These are phyloP conservation scores for Diaporthe helianthi DNA, from an alignment of 2,329 filamentous ascomycete species.

Conservation along the genomic window DNA sequence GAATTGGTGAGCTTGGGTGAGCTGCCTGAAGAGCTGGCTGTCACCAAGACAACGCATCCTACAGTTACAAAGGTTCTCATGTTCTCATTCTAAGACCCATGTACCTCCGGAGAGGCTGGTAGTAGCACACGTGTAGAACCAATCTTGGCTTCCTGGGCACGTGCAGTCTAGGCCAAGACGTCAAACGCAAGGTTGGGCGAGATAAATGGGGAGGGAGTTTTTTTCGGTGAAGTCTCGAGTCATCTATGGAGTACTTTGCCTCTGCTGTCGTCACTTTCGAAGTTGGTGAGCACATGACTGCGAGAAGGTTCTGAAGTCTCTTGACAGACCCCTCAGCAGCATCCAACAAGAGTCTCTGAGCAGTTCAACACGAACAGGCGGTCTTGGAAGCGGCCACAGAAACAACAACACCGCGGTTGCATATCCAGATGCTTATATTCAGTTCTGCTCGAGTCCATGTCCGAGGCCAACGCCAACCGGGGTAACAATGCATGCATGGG, in stretches of 20 bases:
- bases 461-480: not conserved
- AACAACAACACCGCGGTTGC: not conserved
- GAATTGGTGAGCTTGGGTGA: too few relatives aligned
- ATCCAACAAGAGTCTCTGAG: not conserved
- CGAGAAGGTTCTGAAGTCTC: not conserved
- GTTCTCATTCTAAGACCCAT: not conserved
- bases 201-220: constrained; percentile 1
- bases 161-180: not conserved
- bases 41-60: not conserved
- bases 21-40: not conserved
- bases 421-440: not conserved
- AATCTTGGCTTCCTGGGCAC: not conserved
- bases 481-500: not conserved
- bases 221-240: constrained; percentile 6
- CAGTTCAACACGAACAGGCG: not conserved
- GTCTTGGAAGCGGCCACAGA: too few relatives aligned
- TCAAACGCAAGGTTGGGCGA: too few relatives aligned
- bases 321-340: too few relatives aligned
- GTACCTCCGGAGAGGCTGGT: not conserved
- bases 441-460: not conserved
- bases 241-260: not conserved
- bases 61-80: not conserved
- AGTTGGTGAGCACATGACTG: not conserved
- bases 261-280: not conserved
- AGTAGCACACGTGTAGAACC: too few relatives aligned